These are phyloP conservation scores for Ottelia alismoides DNA, from an alignment of 106 monocot genomes.

Conservation along the genomic window DNA sequence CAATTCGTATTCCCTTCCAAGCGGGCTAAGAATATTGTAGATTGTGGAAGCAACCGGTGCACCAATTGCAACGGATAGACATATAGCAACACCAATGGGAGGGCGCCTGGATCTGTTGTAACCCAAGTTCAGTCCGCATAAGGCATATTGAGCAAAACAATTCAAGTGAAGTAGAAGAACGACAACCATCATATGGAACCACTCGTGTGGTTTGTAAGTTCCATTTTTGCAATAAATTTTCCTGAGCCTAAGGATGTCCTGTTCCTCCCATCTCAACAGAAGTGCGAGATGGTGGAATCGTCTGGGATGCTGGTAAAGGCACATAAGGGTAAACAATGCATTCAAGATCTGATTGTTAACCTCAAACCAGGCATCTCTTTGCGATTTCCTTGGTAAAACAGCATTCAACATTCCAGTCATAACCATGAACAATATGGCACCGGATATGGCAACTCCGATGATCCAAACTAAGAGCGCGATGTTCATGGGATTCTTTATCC, in stretches of 20 bases:
- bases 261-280: conserved; percentile 34
- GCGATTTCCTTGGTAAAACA: conserved; percentile 50
- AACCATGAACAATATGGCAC: conserved; percentile 71
- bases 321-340: conserved; percentile 85
- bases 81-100: conserved; percentile 54
- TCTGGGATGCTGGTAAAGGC: conserved; percentile 71
- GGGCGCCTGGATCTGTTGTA: conserved; percentile 47
- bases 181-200: conserved; percentile 80
- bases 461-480: conserved; percentile 78
- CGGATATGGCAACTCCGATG: conserved; percentile 53
- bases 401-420: conserved; percentile 60
- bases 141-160: conserved; percentile 76
- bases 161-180: conserved; percentile 61
- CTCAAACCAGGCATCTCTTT: conserved; percentile 73
- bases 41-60: conserved; percentile 50
- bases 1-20: conserved; percentile 54
- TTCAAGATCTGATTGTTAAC: conserved; percentile 84
- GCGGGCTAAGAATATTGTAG: conserved; percentile 71
- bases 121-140: conserved; percentile 71
- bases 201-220: conserved; percentile 65
- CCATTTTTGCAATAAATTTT: conserved; percentile 71
- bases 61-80: conserved; percentile 49
- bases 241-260: conserved; percentile 35
- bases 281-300: conserved; percentile 56
- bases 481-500: conserved; percentile 83